These are phyloP conservation scores for Rhizophora apiculata DNA, from an alignment of 345 rosid genomes.

Conservation along the genomic window DNA sequence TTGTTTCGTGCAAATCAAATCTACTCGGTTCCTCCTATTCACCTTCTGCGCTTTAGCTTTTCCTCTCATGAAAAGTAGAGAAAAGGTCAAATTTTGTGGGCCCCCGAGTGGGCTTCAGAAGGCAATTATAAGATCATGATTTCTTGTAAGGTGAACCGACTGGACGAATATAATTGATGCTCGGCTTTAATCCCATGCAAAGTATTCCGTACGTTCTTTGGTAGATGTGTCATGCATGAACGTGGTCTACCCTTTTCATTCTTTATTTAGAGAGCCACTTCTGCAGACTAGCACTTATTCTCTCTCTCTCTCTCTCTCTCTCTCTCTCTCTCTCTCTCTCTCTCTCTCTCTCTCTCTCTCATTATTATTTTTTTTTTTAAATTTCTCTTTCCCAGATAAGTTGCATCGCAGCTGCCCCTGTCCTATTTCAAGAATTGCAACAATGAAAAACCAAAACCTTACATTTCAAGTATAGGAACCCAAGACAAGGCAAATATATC, in stretches of 20 bases:
- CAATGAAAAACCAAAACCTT: too few relatives aligned
- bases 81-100: conserved; percentile 29
- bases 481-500: too few relatives aligned
- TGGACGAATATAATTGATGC: conserved; percentile 15
- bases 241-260: background rate
- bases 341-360: background rate
- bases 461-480: too few relatives aligned
- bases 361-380: background rate
- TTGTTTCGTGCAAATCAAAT: conserved; percentile 28
- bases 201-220: conserved; percentile 44
- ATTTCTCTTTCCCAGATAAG: too few relatives aligned
- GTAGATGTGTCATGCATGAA: conserved; percentile 52
- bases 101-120: conserved; percentile 28
- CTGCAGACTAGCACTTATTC: background rate
- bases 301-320: background rate
- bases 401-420: too few relatives aligned
- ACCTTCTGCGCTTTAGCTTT: background rate
- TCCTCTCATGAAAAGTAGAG: conserved; percentile 23
- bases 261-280: background rate
- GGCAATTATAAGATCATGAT: conserved; percentile 80
- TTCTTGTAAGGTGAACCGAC: conserved; percentile 52
- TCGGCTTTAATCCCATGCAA: conserved; percentile 54
- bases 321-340: background rate
- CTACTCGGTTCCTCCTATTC: conserved; percentile 21
- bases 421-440: too few relatives aligned